These are phyloP conservation scores for Magnolia kwangsiensis DNA, from an alignment of 164 flowering plant species.

Conservation along the genomic window DNA sequence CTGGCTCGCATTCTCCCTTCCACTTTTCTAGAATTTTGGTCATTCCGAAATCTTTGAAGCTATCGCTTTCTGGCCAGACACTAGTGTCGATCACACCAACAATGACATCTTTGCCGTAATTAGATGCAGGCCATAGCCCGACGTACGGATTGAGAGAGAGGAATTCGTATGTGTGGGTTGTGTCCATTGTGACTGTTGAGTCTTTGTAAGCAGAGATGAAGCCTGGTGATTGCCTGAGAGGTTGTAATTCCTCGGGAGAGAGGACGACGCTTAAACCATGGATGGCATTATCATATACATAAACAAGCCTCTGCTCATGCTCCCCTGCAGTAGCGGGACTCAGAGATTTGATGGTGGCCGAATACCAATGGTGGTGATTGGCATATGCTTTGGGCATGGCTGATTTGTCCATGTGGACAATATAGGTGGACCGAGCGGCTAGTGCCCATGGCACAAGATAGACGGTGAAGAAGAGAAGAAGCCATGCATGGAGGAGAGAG, in stretches of 20 bases:
- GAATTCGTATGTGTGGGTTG: slow-evolving; percentile 17
- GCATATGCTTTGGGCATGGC: slow-evolving; percentile 42
- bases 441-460: not conserved
- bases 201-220: slow-evolving; percentile 7
- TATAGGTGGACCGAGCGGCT: slow-evolving; percentile 29
- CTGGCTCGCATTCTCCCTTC: slow-evolving; percentile 22
- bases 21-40: slow-evolving; percentile 9
- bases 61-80: slow-evolving; percentile 25
- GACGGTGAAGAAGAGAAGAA: slow-evolving; percentile 8
- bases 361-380: slow-evolving; percentile 41
- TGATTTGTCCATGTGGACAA: slow-evolving; percentile 61
- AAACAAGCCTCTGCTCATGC: not conserved
- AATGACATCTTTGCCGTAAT: slow-evolving; percentile 19
- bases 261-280: slow-evolving; percentile 18
- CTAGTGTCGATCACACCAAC: slow-evolving; percentile 21
- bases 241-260: slow-evolving; percentile 3
- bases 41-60: slow-evolving; percentile 18
- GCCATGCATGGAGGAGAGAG: slow-evolving; percentile 19
- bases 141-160: slow-evolving; percentile 6
- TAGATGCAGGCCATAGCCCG: slow-evolving; percentile 17
- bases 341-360: slow-evolving; percentile 31
- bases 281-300: slow-evolving; percentile 12
- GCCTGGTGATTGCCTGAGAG: slow-evolving; percentile 7
- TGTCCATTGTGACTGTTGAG: slow-evolving; percentile 1
- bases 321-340: not conserved